A percentile compares a stretch with the other conserved stretches of the same genome.
Conservation (phyloP, 805 yeast genomes). For the Monosporozyma aquatica region DNA sequence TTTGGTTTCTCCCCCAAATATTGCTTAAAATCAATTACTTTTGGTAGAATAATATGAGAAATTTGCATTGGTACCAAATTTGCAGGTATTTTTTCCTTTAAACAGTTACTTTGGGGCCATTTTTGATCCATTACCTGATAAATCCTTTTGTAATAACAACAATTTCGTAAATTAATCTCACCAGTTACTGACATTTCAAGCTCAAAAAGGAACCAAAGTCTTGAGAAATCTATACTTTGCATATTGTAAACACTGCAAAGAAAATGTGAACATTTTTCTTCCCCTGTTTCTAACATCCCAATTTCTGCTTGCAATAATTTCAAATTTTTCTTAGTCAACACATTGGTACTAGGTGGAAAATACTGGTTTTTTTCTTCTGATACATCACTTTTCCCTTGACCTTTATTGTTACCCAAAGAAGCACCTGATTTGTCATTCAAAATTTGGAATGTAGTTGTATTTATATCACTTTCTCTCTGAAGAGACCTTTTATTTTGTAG, state of each 20-base stretch:
- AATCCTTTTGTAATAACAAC: slow-evolving; percentile 20
- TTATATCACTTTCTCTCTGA: background rate
- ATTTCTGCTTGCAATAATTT: slow-evolving; percentile 17
- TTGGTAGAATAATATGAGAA: slow-evolving; percentile 11
- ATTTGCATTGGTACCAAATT: slow-evolving; percentile 10
- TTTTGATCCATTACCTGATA: slow-evolving; percentile 16
- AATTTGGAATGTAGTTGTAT: no score
- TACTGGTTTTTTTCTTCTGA: no score
- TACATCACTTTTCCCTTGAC: no score
- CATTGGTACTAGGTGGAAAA: background rate
- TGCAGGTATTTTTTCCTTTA: slow-evolving; percentile 6
- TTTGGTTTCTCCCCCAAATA: background rate
- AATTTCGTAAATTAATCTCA: slow-evolving; percentile 21
- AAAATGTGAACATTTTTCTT: slow-evolving; percentile 13
- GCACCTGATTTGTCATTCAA: no score
- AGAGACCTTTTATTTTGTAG: slow-evolving; percentile 2
- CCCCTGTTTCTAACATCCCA: slow-evolving; percentile 10
- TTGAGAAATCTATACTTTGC: slow-evolving; percentile 7
- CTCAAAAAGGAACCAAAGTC: slow-evolving; percentile 28
- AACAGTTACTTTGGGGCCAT: slow-evolving; percentile 17
- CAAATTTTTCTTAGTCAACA: slow-evolving; percentile 15
- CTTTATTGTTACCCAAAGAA: no score
- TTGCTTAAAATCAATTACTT: background rate
- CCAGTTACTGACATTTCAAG: slow-evolving; percentile 23
- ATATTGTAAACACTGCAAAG: slow-evolving; percentile 14